Evolutionary conservation across 1,284 basidiomycete species (phyloP), one percentile per base, ranked within the genome.

Genomic region (Anthracocystis walkeri): DNA sequence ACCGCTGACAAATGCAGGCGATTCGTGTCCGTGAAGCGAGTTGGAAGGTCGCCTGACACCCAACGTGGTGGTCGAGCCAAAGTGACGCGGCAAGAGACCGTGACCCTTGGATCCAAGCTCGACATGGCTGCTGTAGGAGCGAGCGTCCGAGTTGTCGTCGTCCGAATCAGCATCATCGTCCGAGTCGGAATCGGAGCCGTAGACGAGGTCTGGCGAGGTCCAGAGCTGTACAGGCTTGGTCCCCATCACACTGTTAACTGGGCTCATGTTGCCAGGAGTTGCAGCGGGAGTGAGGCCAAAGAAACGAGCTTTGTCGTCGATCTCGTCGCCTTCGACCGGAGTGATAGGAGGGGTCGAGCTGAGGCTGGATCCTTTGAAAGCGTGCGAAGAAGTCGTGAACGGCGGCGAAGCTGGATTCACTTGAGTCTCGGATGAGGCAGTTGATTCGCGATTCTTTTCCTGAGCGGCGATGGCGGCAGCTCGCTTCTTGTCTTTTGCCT

Each of bases 191-290:
- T 76, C 74, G 8, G 74, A 76, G 18, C 66, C 75, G 23, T 75
- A 75, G 25, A 75, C 58, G 27, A 79, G 72, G 38, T 79, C 70
- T 3, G 70, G 69, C 7, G 70, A 67, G 27, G 58, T 67, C 72
- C 75, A 77, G 16, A 77, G 73, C 31, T 65, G 52, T 1, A 76
- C 61, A 0, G 68, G 60, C 44, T 50, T 49, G 21, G 68, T 68
- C 0, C 50, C 59, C 1, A 40, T 33, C 7, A 50, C 27, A 6
- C 46, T 49, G 20, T 42, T 21, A 0, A 51, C 41, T 3, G 74
- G 74, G 20, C 61, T 76, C 29, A 49, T 50, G 6, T 23, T 53
- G 35, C 62, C 57, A 1, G 74, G 62, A 4, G 67, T 67, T 23
- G 35, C 54, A 10, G 18, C 46, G 14, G 61, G 49, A 2, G 50